Base-by-base conservation (phyloP, 768 basidiomycete species). In the Boletus barrowsii region DNA sequence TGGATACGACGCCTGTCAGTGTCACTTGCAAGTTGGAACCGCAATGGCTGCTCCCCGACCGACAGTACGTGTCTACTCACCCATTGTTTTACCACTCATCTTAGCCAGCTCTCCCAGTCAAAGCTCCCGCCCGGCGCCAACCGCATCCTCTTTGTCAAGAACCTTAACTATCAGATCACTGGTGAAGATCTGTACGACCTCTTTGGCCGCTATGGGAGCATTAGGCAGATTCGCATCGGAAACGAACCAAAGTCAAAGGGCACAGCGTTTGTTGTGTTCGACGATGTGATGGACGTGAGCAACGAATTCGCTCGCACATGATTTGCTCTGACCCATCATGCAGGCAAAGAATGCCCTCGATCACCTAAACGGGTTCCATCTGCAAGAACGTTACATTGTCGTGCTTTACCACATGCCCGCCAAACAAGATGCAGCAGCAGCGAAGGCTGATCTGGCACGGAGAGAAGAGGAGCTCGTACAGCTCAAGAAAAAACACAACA, bases 331-430 rank as follows among this genome's bases (percentile, higher is more conserved):
- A 56, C 48, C 56, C 53, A 51, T 47, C 40, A 46, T 50, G 13
- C 65, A 97, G 91, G 96, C 96, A 20, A 96, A 97, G 73, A 94
- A 95, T 66, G 96, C 96, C 0, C 83, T 97, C 53, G 95, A 95
- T 67, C 94, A 97, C 71, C 72, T 98, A 66, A 98, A 98, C 63
- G 96, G 96, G 42, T 99, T 99, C 76, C 96, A 99, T 75, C 72
- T 99, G 54, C 93, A 94, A 75, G 96, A 97, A 72, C 88, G 96
- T 24, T 99, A 98, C 73, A 96, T 99, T 49, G 96, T 99, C 53
- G 96, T 98, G 10, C 76, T 98, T 29, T 98, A 96, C 66, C 95
- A 98, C 68, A 96, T 98, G 87, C 93, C 94, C 36, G 87, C 93
- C n/a, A 92, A 94, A 71, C 93, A 95, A 65, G 93, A 95, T 63